A percentile compares a stretch with the other conserved stretches of the same genome.
Conservation (phyloP, 164 flowering plant genomes). For the Vitis vinifera region ASM3070453v1 NC_081814.1:5013501-5014000, state of each 20-base stretch:
- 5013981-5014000: slow-evolving; percentile 62
- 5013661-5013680: slow-evolving; percentile 56
- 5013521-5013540: slow-evolving; percentile 51
- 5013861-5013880: slow-evolving; percentile 64
- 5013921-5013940: slow-evolving; percentile 66
- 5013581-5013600: slow-evolving; percentile 65
- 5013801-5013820: slow-evolving; percentile 57
- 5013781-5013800: slow-evolving; percentile 53
- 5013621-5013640: slow-evolving; percentile 69
- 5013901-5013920: slow-evolving; percentile 56
- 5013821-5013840: slow-evolving; percentile 42
- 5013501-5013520: slow-evolving; percentile 60
- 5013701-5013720: slow-evolving; percentile 45
- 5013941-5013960: slow-evolving; percentile 53
- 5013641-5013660: slow-evolving; percentile 50
- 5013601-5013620: slow-evolving; percentile 84
- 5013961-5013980: slow-evolving; percentile 43
- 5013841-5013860: slow-evolving; percentile 45
- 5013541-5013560: slow-evolving; percentile 77
- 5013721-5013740: slow-evolving; percentile 54
- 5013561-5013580: slow-evolving; percentile 67
- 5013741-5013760: slow-evolving; percentile 34
- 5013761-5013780: slow-evolving; percentile 49
- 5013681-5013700: slow-evolving; percentile 73
- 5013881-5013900: slow-evolving; percentile 36